These are phyloP conservation scores for Mycena amicta DNA, from an alignment of 768 basidiomycete species.

Conservation along the genomic window DNA sequence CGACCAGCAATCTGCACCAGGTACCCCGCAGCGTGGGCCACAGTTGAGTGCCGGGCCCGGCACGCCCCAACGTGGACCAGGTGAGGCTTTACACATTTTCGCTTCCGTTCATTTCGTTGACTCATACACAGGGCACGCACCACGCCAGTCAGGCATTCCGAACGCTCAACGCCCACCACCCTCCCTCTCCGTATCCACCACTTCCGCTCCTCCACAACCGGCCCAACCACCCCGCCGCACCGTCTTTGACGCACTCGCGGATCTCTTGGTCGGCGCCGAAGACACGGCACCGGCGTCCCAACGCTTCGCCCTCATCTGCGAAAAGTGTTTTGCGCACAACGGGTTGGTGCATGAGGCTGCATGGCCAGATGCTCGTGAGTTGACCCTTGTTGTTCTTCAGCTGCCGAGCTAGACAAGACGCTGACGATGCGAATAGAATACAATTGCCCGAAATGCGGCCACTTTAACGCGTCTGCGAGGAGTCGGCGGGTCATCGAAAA, in stretches of 20 bases:
- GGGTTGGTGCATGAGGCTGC: constrained; percentile 82
- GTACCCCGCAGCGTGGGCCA: constrained; percentile 20
- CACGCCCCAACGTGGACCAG: constrained; percentile 26
- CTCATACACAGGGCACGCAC: not conserved
- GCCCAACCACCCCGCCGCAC: constrained; percentile 61
- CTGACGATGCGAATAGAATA: constrained; percentile 58
- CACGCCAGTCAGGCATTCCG: too few species aligned
- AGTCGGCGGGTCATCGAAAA: constrained; percentile 33
- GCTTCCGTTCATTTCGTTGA: too few species aligned
- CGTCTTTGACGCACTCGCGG: constrained; percentile 88
- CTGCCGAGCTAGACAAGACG: too few species aligned
- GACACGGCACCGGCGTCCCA: constrained; percentile 55
- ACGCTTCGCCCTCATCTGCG: constrained; percentile 83
- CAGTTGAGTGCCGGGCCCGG: constrained; percentile 14
- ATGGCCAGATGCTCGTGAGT: constrained; percentile 84
- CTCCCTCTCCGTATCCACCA: constrained; percentile 28
- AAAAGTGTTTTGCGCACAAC: constrained; percentile 85
- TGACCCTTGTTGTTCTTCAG: constrained; percentile 2
- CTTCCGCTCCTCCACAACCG: constrained; percentile 55
- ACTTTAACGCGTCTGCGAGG: constrained; percentile 66
- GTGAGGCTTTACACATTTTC: not conserved
- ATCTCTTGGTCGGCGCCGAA: constrained; percentile 83
- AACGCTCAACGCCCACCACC: constrained; percentile 27
- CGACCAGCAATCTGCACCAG: constrained; percentile 44
- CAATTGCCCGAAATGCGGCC: constrained; percentile 81